Conservation (phyloP, 164 flowering plant species). For the Stephania cephalantha region DNA sequence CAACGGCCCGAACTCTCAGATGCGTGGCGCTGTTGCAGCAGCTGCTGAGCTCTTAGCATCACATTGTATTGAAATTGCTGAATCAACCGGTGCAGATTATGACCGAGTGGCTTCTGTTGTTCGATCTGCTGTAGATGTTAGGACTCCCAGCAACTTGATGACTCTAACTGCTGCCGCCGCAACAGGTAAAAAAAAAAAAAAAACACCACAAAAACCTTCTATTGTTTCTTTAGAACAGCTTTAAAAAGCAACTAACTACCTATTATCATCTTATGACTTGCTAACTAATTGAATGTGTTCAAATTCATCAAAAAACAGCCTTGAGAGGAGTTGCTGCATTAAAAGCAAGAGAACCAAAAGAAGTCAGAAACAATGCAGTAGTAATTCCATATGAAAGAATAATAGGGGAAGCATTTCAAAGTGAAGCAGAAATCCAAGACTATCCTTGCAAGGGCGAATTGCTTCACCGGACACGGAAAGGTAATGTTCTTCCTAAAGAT, state of each 20-base stretch:
- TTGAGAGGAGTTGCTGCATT: conserved; percentile 79
- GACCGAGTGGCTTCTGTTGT: conserved; percentile 58
- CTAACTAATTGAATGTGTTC: not conserved
- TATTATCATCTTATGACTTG: not conserved
- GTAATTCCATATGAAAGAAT: conserved; percentile 64
- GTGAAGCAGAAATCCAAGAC: conserved; percentile 27
- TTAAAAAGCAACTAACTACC: not conserved
- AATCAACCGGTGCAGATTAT: conserved; percentile 64
- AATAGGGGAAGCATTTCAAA: conserved; percentile 21
- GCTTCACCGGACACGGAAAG: conserved; percentile 57
- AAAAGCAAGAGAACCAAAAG: conserved; percentile 59
- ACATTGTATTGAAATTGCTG: conserved; percentile 75
- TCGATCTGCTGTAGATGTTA: conserved; percentile 68
- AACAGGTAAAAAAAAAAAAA: conserved; percentile 44
- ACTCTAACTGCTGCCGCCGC: conserved; percentile 97
- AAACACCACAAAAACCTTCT: too few relatives aligned
- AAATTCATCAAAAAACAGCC: conserved; percentile 28
- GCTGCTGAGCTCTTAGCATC: conserved; percentile 84
- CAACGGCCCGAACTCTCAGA: conserved; percentile 36
- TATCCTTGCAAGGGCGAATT: conserved; percentile 58
- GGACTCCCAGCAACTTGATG: conserved; percentile 66
- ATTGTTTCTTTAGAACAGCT: not conserved
- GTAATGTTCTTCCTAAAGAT: conserved; percentile 23
- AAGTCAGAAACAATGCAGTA: conserved; percentile 60
- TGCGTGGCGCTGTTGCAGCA: conserved; percentile 64